Evolutionary conservation across 495 filamentous ascomycete genomes (phyloP).

Genomic region (Hypoxylon fuscum): DNA sequence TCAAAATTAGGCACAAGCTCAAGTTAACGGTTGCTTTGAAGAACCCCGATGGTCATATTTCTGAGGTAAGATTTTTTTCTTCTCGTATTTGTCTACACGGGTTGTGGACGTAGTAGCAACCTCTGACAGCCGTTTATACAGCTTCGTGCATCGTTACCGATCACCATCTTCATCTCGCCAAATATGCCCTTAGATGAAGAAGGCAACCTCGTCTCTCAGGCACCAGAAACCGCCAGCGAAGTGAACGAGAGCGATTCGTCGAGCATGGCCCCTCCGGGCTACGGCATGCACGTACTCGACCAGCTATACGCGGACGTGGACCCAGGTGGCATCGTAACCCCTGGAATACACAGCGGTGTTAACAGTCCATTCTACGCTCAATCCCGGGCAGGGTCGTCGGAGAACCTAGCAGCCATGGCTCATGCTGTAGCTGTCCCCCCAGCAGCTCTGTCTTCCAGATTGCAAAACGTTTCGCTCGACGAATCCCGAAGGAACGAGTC

Average conservation of each 20-base stretch:
- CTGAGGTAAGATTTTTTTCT: conserved; percentile 76
- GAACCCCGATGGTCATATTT: conserved; percentile 93
- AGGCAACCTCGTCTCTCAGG: conserved; percentile 70
- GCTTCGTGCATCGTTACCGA: conserved; percentile 84
- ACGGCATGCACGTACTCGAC: conserved; percentile 87
- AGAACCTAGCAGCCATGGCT: conserved; percentile 70
- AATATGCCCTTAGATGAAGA: conserved; percentile 84
- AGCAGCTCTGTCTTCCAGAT: conserved; percentile 69
- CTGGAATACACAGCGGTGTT: conserved; percentile 71
- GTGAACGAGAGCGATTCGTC: conserved; percentile 42
- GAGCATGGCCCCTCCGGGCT: conserved; percentile 80
- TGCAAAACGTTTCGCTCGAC: conserved; percentile 66
- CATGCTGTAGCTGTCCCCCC: conserved; percentile 63
- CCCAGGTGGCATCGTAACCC: conserved; percentile 77
- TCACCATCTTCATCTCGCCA: conserved; percentile 93
- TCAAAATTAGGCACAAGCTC: conserved; percentile 88
- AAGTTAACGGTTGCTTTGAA: conserved; percentile 85
- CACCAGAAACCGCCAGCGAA: conserved; percentile 51
- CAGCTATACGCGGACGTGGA: conserved; percentile 88
- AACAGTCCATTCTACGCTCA: conserved; percentile 79
- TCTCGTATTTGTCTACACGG: conserved; percentile 2
- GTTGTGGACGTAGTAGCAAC: no score
- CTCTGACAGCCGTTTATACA: conserved; percentile 42
- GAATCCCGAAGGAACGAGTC: conserved; percentile 47
- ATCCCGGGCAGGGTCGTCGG: conserved; percentile 78